phyloP scores from a whole-genome alignment of 2,329 filamentous ascomycete genomes.

The Aureobasidium leucospermi region DNA sequence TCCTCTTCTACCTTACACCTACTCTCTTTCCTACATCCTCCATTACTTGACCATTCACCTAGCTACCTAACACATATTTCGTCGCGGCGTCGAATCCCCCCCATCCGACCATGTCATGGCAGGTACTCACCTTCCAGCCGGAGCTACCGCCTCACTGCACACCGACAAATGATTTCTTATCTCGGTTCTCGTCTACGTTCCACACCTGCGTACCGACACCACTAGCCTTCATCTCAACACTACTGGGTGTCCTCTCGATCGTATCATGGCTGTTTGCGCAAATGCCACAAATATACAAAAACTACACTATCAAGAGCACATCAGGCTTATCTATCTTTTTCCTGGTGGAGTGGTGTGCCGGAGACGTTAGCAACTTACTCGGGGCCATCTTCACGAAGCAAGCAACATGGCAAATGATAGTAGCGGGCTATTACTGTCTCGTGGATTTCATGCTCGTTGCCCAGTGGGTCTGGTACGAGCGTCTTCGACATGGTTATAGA shows the following conservation, averaged over 20 bases:
- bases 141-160: slow-evolving; percentile 52
- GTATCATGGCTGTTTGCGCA: slow-evolving; percentile 63
- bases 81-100: not conserved
- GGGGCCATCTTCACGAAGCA: slow-evolving; percentile 58
- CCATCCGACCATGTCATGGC: slow-evolving; percentile 24
- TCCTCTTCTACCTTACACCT: not conserved
- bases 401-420: slow-evolving; percentile 58
- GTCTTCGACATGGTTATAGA: slow-evolving; percentile 44
- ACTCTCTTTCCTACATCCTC: not conserved
- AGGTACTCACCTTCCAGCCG: slow-evolving; percentile 24
- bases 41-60: not conserved
- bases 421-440: slow-evolving; percentile 59
- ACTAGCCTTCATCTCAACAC: slow-evolving; percentile 54
- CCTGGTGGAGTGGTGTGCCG: slow-evolving; percentile 58
- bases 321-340: slow-evolving; percentile 60
- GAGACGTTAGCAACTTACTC: slow-evolving; percentile 56
- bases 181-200: slow-evolving; percentile 50
- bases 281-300: slow-evolving; percentile 63
- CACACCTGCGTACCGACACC: slow-evolving; percentile 58
- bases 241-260: slow-evolving; percentile 56
- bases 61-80: not conserved
- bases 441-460: slow-evolving; percentile 56
- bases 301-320: slow-evolving; percentile 55
- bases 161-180: slow-evolving; percentile 51
- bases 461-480: slow-evolving; percentile 61